Percentiles rank a stretch among this genome's conserved stretches.
These are phyloP conservation scores for Geotrichum histeridarum DNA, from an alignment of 1,139 yeast genomes.

Conservation along the genomic window DNA sequence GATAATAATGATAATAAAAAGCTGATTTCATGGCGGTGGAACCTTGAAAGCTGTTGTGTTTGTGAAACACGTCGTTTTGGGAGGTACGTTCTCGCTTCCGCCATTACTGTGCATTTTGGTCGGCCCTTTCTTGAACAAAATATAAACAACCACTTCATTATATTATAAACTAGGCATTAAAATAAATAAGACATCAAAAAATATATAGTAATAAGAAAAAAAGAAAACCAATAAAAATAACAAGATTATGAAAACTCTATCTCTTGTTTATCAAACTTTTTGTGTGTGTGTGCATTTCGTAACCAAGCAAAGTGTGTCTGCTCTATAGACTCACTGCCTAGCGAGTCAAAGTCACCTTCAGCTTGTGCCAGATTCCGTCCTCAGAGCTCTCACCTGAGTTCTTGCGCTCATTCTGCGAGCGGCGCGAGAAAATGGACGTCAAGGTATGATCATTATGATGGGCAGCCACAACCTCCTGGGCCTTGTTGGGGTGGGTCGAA, in stretches of 20 bases:
- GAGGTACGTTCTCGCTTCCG: too few species aligned
- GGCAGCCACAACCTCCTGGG: neutral
- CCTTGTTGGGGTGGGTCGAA: slow-evolving; percentile 2
- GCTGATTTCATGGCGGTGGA: too few species aligned
- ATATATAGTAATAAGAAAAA: neutral
- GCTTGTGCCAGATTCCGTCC: slow-evolving; percentile 27
- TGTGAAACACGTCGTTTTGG: too few species aligned
- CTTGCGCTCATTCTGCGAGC: neutral
- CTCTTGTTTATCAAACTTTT: neutral
- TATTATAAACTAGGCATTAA: neutral
- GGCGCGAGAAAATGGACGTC: slow-evolving; percentile 10
- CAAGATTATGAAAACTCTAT: neutral
- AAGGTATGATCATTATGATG: neutral
- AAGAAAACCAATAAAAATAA: neutral
- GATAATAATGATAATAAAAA: too few species aligned
- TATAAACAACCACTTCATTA: neutral
- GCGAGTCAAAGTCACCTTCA: slow-evolving; percentile 29
- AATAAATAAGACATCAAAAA: neutral
- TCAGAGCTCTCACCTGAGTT: slow-evolving; percentile 9
- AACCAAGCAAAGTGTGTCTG: too few species aligned
- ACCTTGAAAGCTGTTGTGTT: too few species aligned
- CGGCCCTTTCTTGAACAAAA: too few species aligned
- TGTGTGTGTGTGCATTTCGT: neutral
- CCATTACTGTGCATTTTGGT: too few species aligned
- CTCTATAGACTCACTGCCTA: neutral